Base-by-base conservation (phyloP, 495 filamentous ascomycete species). In the Penicillium canescens region DNA sequence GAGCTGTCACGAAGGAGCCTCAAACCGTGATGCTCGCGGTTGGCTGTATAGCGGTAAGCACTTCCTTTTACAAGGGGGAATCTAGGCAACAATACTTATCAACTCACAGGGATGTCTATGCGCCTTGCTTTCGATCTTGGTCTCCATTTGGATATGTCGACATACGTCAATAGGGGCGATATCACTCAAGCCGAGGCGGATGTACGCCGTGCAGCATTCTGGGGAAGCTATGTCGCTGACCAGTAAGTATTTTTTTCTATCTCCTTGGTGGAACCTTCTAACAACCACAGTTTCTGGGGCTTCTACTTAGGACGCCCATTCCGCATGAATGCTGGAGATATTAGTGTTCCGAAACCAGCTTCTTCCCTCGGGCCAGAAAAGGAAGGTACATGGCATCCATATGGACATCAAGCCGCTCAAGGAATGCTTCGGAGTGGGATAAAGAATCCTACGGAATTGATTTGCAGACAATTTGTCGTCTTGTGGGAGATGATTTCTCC, bases 401-500 rank as follows among this genome's bases (percentile, higher is more conserved):
- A 79, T 54, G 75, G 75, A 2, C 61, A 75, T n/a, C 61, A 68
- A 36, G 21, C 42, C 6, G 52, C 57, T 3, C 54, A 65, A 3
- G 57, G 51, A 3, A 49, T 54, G 16, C 36, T 66, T 3, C 56
- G 57, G 10, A 49, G 35, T 7, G 66, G 62, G 6, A 44, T 77
- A 38, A 66, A 55, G n/a, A 72, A 73, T 44, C 69, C 70, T 1
- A 69, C 63, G 21, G 74, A 78, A 33, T 52, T 77, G 20, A 71
- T 78, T 16, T 73, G 68, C 39, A 68, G 70, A 18, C 74, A 78
- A 49, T 76, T 78, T 46, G 75, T 71, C 3, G 57, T 76, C 31
- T 55, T 80, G 0, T 80, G 75, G 74, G 78, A 79, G 49, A 75
- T 77, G 48, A 72, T 80, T 8, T 74, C 74, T 11, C 77, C 77